Base-by-base conservation (phyloP, 257 asterid genomes). In the Solanum boliviense region DNA sequence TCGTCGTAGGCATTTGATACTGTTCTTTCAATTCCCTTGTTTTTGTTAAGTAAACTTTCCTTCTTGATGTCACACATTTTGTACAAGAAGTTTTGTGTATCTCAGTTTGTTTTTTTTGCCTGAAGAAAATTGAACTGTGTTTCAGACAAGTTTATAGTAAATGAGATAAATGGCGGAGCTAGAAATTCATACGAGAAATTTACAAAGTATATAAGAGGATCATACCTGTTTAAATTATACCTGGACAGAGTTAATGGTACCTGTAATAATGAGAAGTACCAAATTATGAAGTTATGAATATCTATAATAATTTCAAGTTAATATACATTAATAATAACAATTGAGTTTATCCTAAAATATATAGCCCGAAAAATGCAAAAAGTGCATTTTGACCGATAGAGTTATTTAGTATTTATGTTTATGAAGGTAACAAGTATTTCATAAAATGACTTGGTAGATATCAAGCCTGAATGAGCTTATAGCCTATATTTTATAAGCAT, bases 1-100 rank as follows among this genome's bases (percentile, higher is more conserved):
- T 89, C 90, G 10, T 88, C 90, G 21, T 84, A 11, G 1, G 85
- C 88, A 21, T 84, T 83, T n/a, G 90, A 88, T 16, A n/a, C 20
- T 9, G 79, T n/a, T 23, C 90, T 71, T 13, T 20, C 48, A 4
- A 72, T 71, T 16, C 0, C 68, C 41, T 74, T 84, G 56, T 36
- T 84, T 41, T 84, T 84, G 85, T 34, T 71, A 8, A 86, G n/a
- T 16, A 88, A 74, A 10, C 13, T 29, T 27, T 35, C 52, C 7
- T 27, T 73, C 6, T 52, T 38, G n/a, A 7, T 71, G 52, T 74
- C 90, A n/a, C 7, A 10, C 72, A 65, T 60, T 21, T 60, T 60
- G 68, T 56, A 56, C 67, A 56, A 56, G 2, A 25, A 65, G 34
- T n/a, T 62, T 4, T 62, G 31, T n/a, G 31, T 56, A 9, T 23